A percentile compares a stretch with the other conserved stretches of the same genome.
Evolutionary conservation across 129 eudicot species (phyloP).

Genomic region (Artemisia argyi): DNA sequence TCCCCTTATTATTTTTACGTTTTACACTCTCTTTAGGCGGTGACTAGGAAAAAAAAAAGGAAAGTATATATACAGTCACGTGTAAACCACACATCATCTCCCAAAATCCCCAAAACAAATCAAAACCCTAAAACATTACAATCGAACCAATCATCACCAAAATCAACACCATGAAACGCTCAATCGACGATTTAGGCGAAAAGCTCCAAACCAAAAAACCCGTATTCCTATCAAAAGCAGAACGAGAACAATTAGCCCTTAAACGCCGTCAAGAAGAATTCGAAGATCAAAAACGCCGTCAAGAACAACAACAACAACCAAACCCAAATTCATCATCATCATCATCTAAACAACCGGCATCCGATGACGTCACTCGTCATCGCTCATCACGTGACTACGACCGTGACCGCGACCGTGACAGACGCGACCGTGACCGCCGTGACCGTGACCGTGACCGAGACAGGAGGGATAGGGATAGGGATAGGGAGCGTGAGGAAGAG

Average conservation of each 20-base stretch:
- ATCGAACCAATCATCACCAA: too few species aligned
- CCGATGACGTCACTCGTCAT: slow-evolving; percentile 31
- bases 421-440: slow-evolving; percentile 31
- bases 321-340: slow-evolving; percentile 28
- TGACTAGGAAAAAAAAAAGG: too few species aligned
- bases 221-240: slow-evolving; percentile 51
- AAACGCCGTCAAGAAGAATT: slow-evolving; percentile 52
- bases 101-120: too few species aligned
- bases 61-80: too few species aligned
- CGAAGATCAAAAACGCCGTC: slow-evolving; percentile 38
- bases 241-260: slow-evolving; percentile 56
- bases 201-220: slow-evolving; percentile 44
- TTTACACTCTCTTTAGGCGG: too few species aligned
- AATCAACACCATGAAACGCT: slow-evolving; percentile 28
- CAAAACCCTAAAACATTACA: too few species aligned
- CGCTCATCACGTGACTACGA: slow-evolving; percentile 36
- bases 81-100: too few species aligned
- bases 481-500: slow-evolving; percentile 49
- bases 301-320: slow-evolving; percentile 4
- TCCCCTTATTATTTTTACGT: too few species aligned
- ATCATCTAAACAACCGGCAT: slow-evolving; percentile 28
- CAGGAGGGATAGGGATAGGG: slow-evolving; percentile 34
- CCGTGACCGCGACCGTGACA: slow-evolving; percentile 35
- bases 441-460: slow-evolving; percentile 41
- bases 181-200: slow-evolving; percentile 34